A percentile compares a stretch with the other conserved stretches of the same genome.
Evolutionary conservation across 495 filamentous ascomycete genomes (phyloP).

Genomic region (Penicillium steckii): DNA sequence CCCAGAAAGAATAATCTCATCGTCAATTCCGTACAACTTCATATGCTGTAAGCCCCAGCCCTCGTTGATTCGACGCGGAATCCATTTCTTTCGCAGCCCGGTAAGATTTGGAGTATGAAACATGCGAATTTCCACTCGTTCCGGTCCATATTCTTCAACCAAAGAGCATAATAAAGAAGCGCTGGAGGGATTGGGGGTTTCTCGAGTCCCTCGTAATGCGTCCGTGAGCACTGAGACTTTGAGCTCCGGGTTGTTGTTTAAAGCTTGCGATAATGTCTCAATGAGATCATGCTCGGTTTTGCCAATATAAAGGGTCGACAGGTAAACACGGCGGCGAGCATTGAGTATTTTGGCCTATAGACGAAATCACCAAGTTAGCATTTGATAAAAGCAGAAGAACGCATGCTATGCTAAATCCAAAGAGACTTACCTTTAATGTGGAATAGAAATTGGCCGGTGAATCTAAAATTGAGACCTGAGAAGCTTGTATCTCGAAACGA

Average conservation of each 20-base stretch:
- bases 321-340: conserved; percentile 77
- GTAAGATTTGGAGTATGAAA: conserved; percentile 97
- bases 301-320: conserved; percentile 95
- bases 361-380: conserved; percentile 9
- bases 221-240: conserved; percentile 93
- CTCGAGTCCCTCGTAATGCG: conserved; percentile 85
- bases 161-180: conserved; percentile 86
- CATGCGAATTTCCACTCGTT: conserved; percentile 92
- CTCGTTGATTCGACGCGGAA: conserved; percentile 91
- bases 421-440: conserved; percentile 67
- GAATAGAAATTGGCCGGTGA: conserved; percentile 84
- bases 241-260: conserved; percentile 75
- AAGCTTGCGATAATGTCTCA: conserved; percentile 69
- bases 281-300: conserved; percentile 92
- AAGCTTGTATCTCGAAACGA: conserved; percentile 78
- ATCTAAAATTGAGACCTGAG: conserved; percentile 75
- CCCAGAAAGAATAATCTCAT: conserved; percentile 94
- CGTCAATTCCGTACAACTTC: conserved; percentile 96
- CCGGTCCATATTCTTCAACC: conserved; percentile 74
- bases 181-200: conserved; percentile 82
- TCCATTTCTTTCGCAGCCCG: conserved; percentile 74
- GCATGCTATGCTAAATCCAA: background rate
- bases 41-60: conserved; percentile 99
- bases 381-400: background rate
- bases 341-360: conserved; percentile 72